Evolutionary conservation across 1,284 basidiomycete genomes (phyloP).

Genomic region (Papiliotrema terrestris): DNA sequence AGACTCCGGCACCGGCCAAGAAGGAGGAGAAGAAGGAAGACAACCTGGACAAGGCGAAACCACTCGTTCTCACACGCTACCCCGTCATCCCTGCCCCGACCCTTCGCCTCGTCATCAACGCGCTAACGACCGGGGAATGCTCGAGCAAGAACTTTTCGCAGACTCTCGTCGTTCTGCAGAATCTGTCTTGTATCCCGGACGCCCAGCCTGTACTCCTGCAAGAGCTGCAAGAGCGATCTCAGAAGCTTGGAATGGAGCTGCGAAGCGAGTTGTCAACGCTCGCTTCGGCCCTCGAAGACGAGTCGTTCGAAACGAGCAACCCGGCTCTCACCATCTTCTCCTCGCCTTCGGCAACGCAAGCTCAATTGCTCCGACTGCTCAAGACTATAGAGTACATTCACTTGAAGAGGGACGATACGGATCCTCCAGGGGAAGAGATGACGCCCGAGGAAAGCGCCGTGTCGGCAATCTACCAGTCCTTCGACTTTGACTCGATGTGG

Average conservation of each 20-base stretch:
- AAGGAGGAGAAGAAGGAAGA: constrained; percentile 2
- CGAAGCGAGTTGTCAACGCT: constrained; percentile 74
- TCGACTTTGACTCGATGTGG: constrained; percentile 84
- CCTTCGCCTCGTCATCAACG: constrained; percentile 85
- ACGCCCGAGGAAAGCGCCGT: constrained; percentile 64
- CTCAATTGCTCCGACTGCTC: constrained; percentile 83
- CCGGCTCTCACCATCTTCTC: constrained; percentile 73
- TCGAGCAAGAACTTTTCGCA: constrained; percentile 91
- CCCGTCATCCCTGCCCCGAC: constrained; percentile 78
- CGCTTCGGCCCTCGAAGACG: constrained; percentile 58
- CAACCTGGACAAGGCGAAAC: background rate
- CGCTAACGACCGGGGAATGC: constrained; percentile 89
- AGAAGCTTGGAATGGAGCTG: constrained; percentile 74
- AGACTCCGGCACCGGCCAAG: background rate
- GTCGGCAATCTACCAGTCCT: constrained; percentile 77
- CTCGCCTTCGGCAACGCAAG: constrained; percentile 84
- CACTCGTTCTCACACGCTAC: constrained; percentile 44
- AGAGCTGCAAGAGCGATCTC: constrained; percentile 77
- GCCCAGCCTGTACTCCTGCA: constrained; percentile 80
- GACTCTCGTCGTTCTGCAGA: constrained; percentile 81
- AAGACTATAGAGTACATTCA: constrained; percentile 97
- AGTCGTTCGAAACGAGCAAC: constrained; percentile 56
- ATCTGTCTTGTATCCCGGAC: constrained; percentile 79
- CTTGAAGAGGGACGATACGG: constrained; percentile 54
- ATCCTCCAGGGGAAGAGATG: constrained; percentile 27